These are phyloP conservation scores for Podaxis sp. DNA, from an alignment of 768 basidiomycete genomes.

Conservation along the genomic window DNA sequence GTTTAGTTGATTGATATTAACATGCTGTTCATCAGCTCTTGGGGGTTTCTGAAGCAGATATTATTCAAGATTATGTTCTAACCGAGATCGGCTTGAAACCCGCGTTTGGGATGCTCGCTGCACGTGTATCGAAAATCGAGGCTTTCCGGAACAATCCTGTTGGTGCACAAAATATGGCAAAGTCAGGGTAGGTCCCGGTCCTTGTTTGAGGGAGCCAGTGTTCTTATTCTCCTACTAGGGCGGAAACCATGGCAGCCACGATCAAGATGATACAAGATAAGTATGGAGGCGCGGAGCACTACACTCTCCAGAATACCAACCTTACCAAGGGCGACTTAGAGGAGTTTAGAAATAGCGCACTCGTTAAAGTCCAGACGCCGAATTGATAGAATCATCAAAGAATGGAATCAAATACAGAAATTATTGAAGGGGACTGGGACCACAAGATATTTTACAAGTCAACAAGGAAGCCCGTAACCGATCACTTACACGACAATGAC, in stretches of 20 bases:
- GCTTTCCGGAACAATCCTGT: constrained; percentile 32
- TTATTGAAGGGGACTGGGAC: neutral
- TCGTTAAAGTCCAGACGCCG: neutral
- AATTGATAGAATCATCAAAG: neutral
- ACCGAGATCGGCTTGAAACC: constrained; percentile 37
- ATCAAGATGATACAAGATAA: constrained; percentile 30
- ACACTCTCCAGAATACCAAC: constrained; percentile 27
- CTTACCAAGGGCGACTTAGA: constrained; percentile 18
- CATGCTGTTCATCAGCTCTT: constrained; percentile 28
- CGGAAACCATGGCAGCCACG: constrained; percentile 32
- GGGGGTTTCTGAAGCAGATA: constrained; percentile 36
- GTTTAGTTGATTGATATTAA: neutral
- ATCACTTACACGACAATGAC: neutral
- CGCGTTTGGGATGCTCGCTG: constrained; percentile 25
- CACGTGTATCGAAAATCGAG: constrained; percentile 28
- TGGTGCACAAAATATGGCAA: constrained; percentile 32
- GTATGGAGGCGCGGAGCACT: constrained; percentile 36
- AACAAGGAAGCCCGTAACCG: neutral
- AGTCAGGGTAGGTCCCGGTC: constrained; percentile 24
- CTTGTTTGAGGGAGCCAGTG: neutral
- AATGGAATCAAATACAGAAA: neutral
- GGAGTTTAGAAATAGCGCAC: neutral
- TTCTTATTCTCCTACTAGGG: constrained; percentile 22
- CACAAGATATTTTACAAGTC: neutral
- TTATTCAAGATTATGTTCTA: constrained; percentile 38